phyloP scores from a whole-genome alignment of 106 monocot species.

The Triglochin maritima region DNA sequence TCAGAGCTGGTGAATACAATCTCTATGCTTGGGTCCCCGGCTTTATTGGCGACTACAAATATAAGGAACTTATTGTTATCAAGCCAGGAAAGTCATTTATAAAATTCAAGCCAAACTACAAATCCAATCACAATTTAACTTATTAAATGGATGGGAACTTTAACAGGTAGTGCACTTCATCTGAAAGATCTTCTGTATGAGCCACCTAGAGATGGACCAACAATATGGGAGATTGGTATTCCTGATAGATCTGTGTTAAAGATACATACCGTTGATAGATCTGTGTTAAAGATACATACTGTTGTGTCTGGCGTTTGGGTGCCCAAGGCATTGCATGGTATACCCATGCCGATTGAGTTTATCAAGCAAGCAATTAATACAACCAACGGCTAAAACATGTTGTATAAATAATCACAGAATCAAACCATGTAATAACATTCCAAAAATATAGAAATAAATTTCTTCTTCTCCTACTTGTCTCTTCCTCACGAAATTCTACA shows the following conservation, averaged over 20 bases:
- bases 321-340: too few species aligned
- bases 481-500: too few species aligned
- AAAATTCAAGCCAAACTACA: not conserved
- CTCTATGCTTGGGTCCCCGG: conserved; percentile 85
- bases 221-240: conserved; percentile 75
- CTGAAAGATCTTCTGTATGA: conserved; percentile 43
- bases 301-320: too few species aligned
- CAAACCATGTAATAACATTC: too few species aligned
- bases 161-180: conserved; percentile 24
- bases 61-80: conserved; percentile 26
- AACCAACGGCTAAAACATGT: too few species aligned
- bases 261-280: too few species aligned
- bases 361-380: too few species aligned
- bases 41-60: conserved; percentile 71
- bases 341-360: too few species aligned
- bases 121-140: not conserved
- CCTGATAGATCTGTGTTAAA: conserved; percentile 63
- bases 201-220: conserved; percentile 69
- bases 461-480: too few species aligned
- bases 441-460: too few species aligned
- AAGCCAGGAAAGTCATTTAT: conserved; percentile 24
- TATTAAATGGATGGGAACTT: not conserved
- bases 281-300: too few species aligned
- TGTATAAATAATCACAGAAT: too few species aligned
- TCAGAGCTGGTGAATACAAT: conserved; percentile 51